Evolutionary conservation across 257 asterid species (phyloP), one percentile per base, ranked within the genome.

Genomic region (Solanum virginianum): DNA sequence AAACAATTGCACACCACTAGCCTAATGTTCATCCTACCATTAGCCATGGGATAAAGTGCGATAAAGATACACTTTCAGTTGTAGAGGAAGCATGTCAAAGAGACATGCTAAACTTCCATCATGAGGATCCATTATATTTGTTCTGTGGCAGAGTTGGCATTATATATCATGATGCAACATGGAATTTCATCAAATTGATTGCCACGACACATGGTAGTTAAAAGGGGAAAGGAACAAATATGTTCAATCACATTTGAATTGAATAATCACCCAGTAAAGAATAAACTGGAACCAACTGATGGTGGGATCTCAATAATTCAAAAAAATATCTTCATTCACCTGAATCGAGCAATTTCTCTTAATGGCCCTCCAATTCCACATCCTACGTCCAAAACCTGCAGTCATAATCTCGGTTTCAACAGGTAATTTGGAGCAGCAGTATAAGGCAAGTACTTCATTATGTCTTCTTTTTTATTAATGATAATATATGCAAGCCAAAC

Each of bases 331-430:
- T 55, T 86, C 60, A 72, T 70, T 88, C 43, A 94, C 98, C 99
- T 95, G 93, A 96, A 96, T 57, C 93, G 95, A 85, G 98, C 94
- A 83, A 96, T 96, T 93, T 96, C 98, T 90, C 98, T 89, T 88
- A 96, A 85, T 32, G 99, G 99, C 13, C 99, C 99, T 53, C 99
- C 99, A 87, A 96, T 94, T 88, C 99, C 99, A 88, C 99, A 96
- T 80, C 99, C 99, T 36, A 95, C 98, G 87, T 96, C 99, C 94
- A 96, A 92, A 88, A 94, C 99, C 99, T 96, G 88, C 57, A 88
- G 24, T 86, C 26, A 90, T 13, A 82, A 84, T 47, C 45, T 39
- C 47, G 10, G 82, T 53, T 53, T 77, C 26, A 51, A 51, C 24
- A 77, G 63, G 43, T 24, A 77, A 8, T 16, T 51, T 77, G 82